Percentiles rank a stretch among this genome's conserved stretches.
phyloP scores from a whole-genome alignment of 306 rosid species.

The Lagenaria siceraria region DNA sequence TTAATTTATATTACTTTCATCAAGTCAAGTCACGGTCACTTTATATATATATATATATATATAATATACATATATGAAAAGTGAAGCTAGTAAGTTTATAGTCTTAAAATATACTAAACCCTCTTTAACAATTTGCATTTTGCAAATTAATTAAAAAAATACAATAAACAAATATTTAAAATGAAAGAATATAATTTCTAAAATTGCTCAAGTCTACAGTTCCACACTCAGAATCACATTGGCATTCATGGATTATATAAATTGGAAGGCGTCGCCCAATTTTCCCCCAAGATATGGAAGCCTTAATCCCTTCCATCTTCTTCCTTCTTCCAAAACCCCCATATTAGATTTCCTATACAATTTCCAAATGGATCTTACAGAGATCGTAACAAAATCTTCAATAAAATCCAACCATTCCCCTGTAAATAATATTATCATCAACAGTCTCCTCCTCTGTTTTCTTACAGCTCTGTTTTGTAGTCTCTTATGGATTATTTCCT shows the following conservation, averaged over 20 bases:
- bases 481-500: slow-evolving; percentile 19
- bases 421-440: neutral
- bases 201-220: neutral
- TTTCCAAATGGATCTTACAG: neutral
- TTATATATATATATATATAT: too few species aligned
- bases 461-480: slow-evolving; percentile 13
- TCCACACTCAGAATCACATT: neutral
- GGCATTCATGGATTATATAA: neutral
- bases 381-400: neutral
- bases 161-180: too few species aligned
- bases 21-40: too few species aligned
- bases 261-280: neutral
- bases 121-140: neutral
- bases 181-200: neutral
- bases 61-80: too few species aligned
- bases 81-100: too few species aligned
- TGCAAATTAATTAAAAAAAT: too few species aligned
- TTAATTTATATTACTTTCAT: too few species aligned
- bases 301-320: neutral
- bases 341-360: neutral
- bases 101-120: neutral
- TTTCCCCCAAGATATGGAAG: neutral
- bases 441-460: slow-evolving; percentile 14
- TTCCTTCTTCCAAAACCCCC: neutral
- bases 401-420: neutral